phyloP scores from a whole-genome alignment of 2,329 filamentous ascomycete genomes.

The Apiospora koreana region DNA sequence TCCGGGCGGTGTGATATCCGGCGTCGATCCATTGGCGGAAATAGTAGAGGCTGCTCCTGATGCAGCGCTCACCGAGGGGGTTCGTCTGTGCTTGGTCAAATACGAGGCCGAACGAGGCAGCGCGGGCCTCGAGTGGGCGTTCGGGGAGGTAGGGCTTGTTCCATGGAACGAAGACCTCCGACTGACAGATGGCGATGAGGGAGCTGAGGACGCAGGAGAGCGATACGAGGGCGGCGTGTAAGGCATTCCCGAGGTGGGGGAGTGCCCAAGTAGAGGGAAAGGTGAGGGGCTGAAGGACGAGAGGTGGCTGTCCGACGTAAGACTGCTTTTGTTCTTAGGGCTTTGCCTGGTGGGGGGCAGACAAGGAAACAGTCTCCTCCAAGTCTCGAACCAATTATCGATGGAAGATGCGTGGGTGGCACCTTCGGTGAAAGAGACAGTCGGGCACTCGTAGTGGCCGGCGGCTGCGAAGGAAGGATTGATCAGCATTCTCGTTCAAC shows the following conservation, averaged over 20 bases:
- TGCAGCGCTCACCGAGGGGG: slow-evolving; percentile 46
- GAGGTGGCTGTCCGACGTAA: slow-evolving; percentile 24
- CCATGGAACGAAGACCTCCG: slow-evolving; percentile 58
- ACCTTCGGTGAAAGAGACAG: slow-evolving; percentile 21
- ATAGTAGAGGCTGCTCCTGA: slow-evolving; percentile 15
- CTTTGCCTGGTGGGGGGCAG: slow-evolving; percentile 25
- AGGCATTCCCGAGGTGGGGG: slow-evolving; percentile 65
- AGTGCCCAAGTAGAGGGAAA: slow-evolving; percentile 26
- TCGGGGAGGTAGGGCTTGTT: not conserved
- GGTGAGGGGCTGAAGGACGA: slow-evolving; percentile 24
- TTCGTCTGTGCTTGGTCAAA: slow-evolving; percentile 63
- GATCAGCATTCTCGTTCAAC: slow-evolving; percentile 31
- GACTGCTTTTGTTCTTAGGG: slow-evolving; percentile 27
- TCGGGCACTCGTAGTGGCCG: slow-evolving; percentile 29
- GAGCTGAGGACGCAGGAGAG: slow-evolving; percentile 61
- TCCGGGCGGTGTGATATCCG: slow-evolving; percentile 48
- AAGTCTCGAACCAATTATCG: slow-evolving; percentile 28
- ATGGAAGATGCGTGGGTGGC: slow-evolving; percentile 17
- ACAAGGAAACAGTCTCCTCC: slow-evolving; percentile 31
- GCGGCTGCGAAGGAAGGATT: slow-evolving; percentile 25
- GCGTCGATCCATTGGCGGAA: slow-evolving; percentile 30
- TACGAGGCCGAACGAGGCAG: slow-evolving; percentile 68
- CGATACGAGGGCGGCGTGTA: slow-evolving; percentile 78
- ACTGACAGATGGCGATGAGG: slow-evolving; percentile 57
- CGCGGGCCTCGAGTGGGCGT: slow-evolving; percentile 46